Conservation (phyloP, 1,139 yeast genomes). For the Meyerozyma smithsonii region DNA sequence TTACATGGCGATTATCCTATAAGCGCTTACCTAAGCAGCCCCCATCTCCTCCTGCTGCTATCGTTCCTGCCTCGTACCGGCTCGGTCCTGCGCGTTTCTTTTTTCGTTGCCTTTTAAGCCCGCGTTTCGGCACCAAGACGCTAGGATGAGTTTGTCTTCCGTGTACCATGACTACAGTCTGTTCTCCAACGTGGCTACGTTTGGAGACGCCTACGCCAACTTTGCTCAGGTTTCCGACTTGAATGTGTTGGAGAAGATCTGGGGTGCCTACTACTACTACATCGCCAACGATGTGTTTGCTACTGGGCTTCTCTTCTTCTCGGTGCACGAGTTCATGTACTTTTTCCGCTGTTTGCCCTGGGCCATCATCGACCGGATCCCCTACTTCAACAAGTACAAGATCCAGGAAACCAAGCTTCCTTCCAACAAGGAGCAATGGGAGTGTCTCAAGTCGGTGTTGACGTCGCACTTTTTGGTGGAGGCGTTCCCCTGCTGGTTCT, state of each 20-base stretch:
- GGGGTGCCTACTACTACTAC: conserved; percentile 78
- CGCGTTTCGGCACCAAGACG: neutral
- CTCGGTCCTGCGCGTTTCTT: neutral
- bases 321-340: conserved; percentile 74
- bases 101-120: neutral
- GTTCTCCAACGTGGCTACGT: conserved; percentile 35
- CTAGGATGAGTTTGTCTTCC: neutral
- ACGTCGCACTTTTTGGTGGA: conserved; percentile 85
- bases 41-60: too few species aligned
- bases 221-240: conserved; percentile 22
- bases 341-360: conserved; percentile 85
- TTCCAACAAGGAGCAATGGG: conserved; percentile 79
- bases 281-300: conserved; percentile 76
- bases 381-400: conserved; percentile 72
- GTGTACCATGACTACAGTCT: conserved; percentile 41
- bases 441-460: conserved; percentile 79
- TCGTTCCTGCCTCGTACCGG: neutral
- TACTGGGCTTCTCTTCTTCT: conserved; percentile 73
- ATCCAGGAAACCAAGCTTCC: conserved; percentile 81
- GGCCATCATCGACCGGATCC: conserved; percentile 71
- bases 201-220: conserved; percentile 31
- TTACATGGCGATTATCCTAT: too few species aligned
- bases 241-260: conserved; percentile 50
- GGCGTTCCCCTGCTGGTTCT: conserved; percentile 93
- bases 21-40: too few species aligned